phyloP scores from a whole-genome alignment of 2,329 filamentous ascomycete genomes.

The Botrytis elliptica region DNA sequence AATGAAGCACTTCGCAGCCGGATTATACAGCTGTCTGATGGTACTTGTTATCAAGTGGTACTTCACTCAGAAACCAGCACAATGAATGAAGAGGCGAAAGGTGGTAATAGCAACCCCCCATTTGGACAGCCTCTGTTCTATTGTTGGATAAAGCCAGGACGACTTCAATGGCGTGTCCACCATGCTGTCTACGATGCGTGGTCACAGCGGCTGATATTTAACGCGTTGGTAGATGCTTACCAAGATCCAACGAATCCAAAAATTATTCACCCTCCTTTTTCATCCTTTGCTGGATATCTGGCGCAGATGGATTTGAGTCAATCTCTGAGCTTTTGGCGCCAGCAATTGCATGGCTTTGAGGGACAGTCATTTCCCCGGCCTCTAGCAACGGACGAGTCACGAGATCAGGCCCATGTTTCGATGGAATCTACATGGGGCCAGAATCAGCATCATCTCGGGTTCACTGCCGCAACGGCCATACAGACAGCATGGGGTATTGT shows the following conservation, averaged over 20 bases:
- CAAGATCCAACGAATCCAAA: neutral
- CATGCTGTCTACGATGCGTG: neutral
- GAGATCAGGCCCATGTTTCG: neutral
- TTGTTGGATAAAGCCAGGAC: neutral
- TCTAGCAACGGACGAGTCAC: neutral
- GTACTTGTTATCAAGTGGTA: neutral
- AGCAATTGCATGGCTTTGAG: neutral
- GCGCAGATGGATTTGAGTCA: neutral
- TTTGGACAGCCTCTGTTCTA: neutral
- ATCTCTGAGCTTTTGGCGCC: neutral
- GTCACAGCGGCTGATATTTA: neutral
- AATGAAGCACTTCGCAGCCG: neutral
- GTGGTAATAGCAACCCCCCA: neutral
- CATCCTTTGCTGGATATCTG: neutral
- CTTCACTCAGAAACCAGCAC: neutral
- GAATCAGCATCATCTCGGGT: neutral
- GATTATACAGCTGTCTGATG: neutral
- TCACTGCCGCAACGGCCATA: neutral
- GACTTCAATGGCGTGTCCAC: neutral
- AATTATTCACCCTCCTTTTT: neutral
- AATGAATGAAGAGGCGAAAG: neutral
- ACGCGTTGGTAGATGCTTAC: neutral
- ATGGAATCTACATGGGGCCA: neutral
- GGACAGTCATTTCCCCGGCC: neutral
- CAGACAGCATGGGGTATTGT: slow-evolving; percentile 43